Evolutionary conservation across 2,329 filamentous ascomycete genomes (phyloP), one percentile per base, ranked within the genome.

Genomic region (Phaeosphaeria sp.): DNA sequence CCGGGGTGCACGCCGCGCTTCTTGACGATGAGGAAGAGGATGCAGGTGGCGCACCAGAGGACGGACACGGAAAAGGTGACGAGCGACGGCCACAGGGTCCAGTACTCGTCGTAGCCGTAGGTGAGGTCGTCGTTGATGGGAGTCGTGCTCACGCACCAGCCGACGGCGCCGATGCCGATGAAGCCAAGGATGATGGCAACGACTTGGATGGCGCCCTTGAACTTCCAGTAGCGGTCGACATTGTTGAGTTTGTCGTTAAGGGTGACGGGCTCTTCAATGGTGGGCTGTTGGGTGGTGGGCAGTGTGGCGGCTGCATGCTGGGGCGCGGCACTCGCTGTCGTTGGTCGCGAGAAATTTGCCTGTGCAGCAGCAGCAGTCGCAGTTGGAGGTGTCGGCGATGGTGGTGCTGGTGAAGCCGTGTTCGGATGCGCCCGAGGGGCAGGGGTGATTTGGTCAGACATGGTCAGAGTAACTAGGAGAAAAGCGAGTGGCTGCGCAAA

Each of bases 1-100:
- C 75, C 75, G 3, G 76, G 75, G 54, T 78, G 75, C 1, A 77
- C 62, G 10, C 73, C 67, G 0, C 59, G 60, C 44, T 69, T 67
- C 50, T 67, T 66, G 11, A 68, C 20, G 22, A 74, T 44, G 44
- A 76, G 65, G 17, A 71, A 52, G 25, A 67, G 21, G 21, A 75
- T 58, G 60, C 68, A 73, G 3, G 69, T 50, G 23, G 52, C 10
- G 54, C 69, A 68, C 72, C 71, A 78, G 46, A 75, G n/a, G 36
- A 75, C 53, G 11, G 72, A 72, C 10, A 68, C 46, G 20, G 54
- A 49, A 52, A 75, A 72, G 7, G 75, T 74, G 17, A 78, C 64
- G 1, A 77, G 51, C 2, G 58, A 50, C 52, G 70, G 72, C 30
- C 62, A 65, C 2, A 71, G 22, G 4, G 49, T 25, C 57, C 54